phyloP scores from a whole-genome alignment of 148 eudicot genomes.

The Chenopodium formosanum region DNA sequence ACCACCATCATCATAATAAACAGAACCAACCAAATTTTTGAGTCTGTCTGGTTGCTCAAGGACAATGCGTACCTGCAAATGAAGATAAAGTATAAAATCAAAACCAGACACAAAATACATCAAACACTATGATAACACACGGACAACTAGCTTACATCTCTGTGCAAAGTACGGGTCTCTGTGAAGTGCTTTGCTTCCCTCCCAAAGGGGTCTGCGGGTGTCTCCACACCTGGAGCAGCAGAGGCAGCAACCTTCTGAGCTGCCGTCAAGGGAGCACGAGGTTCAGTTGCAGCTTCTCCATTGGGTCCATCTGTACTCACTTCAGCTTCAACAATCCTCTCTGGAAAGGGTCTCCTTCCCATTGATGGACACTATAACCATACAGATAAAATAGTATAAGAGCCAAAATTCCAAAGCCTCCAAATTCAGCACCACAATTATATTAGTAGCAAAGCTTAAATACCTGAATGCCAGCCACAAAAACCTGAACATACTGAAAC shows the following conservation, averaged over 20 bases:
- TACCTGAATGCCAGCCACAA: slow-evolving; percentile 91
- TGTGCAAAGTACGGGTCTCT: slow-evolving; percentile 79
- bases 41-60: slow-evolving; percentile 73
- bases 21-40: slow-evolving; percentile 77
- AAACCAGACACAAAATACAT: neutral
- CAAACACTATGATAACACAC: slow-evolving; percentile 4
- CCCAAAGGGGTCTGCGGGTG: slow-evolving; percentile 71
- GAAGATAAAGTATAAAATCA: slow-evolving; percentile 12
- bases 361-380: slow-evolving; percentile 70
- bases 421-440: neutral
- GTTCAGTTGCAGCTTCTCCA: slow-evolving; percentile 59
- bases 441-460: neutral
- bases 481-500: slow-evolving; percentile 81
- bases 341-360: slow-evolving; percentile 68
- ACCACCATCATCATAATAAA: slow-evolving; percentile 83
- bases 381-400: slow-evolving; percentile 5
- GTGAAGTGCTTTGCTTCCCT: slow-evolving; percentile 97
- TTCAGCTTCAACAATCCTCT: slow-evolving; percentile 43
- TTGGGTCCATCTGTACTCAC: slow-evolving; percentile 46
- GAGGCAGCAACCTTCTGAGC: slow-evolving; percentile 84
- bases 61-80: slow-evolving; percentile 76
- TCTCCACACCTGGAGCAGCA: slow-evolving; percentile 46
- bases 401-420: neutral
- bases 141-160: slow-evolving; percentile 63
- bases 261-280: slow-evolving; percentile 62